These are phyloP conservation scores for Aspergillus latus DNA, from an alignment of 2,329 filamentous ascomycete genomes.

Conservation along the genomic window DNA sequence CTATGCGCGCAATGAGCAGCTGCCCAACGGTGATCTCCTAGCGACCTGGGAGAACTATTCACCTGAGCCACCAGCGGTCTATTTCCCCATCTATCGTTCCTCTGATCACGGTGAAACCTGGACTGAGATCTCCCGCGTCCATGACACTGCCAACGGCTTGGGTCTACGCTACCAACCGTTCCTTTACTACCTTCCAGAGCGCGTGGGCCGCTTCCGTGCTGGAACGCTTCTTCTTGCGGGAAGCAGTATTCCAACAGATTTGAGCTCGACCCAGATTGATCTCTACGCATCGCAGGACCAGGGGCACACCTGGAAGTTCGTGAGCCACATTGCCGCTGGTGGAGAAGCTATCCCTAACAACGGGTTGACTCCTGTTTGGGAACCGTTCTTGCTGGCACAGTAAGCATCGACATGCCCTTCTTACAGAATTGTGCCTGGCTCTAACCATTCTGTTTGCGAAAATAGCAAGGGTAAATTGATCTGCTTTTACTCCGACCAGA, in stretches of 20 bases:
- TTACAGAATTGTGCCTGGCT: not conserved
- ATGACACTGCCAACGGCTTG: slow-evolving; percentile 63
- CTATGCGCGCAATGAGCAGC: slow-evolving; percentile 52
- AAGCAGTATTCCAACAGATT: slow-evolving; percentile 54
- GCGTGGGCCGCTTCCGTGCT: slow-evolving; percentile 57
- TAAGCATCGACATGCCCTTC: slow-evolving; percentile 17
- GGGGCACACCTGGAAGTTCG: slow-evolving; percentile 65
- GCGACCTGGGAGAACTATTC: slow-evolving; percentile 58
- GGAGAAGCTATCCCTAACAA: slow-evolving; percentile 64
- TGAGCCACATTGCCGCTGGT: slow-evolving; percentile 64
- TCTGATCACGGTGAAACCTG: slow-evolving; percentile 60
- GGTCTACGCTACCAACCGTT: slow-evolving; percentile 69
- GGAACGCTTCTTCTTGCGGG: slow-evolving; percentile 66
- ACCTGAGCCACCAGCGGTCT: slow-evolving; percentile 55
- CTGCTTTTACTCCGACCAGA: slow-evolving; percentile 70
- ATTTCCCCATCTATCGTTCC: slow-evolving; percentile 54
- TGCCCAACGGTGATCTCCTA: slow-evolving; percentile 49
- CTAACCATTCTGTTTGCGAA: not conserved
- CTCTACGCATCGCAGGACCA: slow-evolving; percentile 65
- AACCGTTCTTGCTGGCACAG: slow-evolving; percentile 64
- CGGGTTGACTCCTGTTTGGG: slow-evolving; percentile 69
- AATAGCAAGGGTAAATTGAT: slow-evolving; percentile 56
- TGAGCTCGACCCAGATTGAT: slow-evolving; percentile 66
- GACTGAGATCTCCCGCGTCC: slow-evolving; percentile 62
- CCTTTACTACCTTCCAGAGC: slow-evolving; percentile 62